phyloP scores from a whole-genome alignment of 495 filamentous ascomycete species.

The Chlorociboria aeruginascens region DNA sequence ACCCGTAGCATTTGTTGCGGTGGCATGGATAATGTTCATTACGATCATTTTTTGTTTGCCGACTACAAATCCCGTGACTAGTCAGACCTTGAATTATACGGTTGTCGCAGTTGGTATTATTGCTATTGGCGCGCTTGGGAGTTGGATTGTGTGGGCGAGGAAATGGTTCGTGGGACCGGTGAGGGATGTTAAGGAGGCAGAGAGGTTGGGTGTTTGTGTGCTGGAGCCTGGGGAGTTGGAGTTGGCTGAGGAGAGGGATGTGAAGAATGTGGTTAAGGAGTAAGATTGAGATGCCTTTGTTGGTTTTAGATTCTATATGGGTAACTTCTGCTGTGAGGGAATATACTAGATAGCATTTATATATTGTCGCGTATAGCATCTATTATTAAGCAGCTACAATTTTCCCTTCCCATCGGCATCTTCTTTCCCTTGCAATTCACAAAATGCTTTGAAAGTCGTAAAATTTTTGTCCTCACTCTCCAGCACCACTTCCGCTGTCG shows the following conservation, averaged over 20 bases:
- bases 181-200: slow-evolving; percentile 36
- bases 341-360: too few relatives aligned
- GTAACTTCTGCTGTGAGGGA: too few relatives aligned
- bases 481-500: slow-evolving; percentile 72
- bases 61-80: slow-evolving; percentile 44
- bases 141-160: slow-evolving; percentile 37
- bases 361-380: not conserved
- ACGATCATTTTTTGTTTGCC: slow-evolving; percentile 54
- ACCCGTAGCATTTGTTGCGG: slow-evolving; percentile 38
- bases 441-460: slow-evolving; percentile 91
- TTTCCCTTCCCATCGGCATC: slow-evolving; percentile 13
- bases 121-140: slow-evolving; percentile 28
- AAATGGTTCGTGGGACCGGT: slow-evolving; percentile 48
- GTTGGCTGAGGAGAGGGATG: slow-evolving; percentile 22
- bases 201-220: slow-evolving; percentile 33
- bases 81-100: slow-evolving; percentile 46
- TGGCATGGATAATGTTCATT: slow-evolving; percentile 43
- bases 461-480: slow-evolving; percentile 57
- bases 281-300: not conserved
- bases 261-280: not conserved
- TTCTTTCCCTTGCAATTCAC: slow-evolving; percentile 54
- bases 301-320: not conserved
- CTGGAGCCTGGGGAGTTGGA: slow-evolving; percentile 37
- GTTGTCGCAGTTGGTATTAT: slow-evolving; percentile 53
- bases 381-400: not conserved